Evolutionary conservation across 2,329 filamentous ascomycete genomes (phyloP), one percentile per base, ranked within the genome.

Genomic region (Trematosphaeria pertusa): DNA sequence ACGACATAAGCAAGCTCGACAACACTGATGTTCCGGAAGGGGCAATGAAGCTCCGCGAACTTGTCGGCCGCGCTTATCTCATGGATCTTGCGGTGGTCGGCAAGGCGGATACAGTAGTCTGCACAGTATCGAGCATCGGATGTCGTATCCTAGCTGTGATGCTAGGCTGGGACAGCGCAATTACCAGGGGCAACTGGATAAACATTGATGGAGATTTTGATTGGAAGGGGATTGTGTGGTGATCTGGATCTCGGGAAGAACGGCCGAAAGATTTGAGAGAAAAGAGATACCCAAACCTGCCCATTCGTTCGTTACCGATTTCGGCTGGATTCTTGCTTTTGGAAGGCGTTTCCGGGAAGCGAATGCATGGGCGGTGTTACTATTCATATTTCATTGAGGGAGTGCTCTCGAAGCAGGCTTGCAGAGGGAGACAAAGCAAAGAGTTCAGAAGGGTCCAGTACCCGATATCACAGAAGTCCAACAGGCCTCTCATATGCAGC

Each of bases 71-170:
- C n/a, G 88, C 89, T 2, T 95, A 94, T 72, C 73, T 91, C 68
- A 82, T 95, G 72, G 91, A 96, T 71, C 73, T 95, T 45, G 84
- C 87, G 0, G 87, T 95, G 18, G 75, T 95, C 34, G 83, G 85
- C 0, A 78, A 81, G 20, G 81, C 83, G 44, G 89, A 94, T 67
- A 80, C 77, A 10, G 79, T 94, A 6, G 81, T 96, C 1, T 96
- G 91, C 63, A 88, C 86, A 2, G 86, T 92, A 18, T 89, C 87
- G 58, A 83, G 86, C 52, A 69, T 73, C 12, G 76, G 69, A 3
- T 96, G 91, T 68, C 81, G 89, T 17, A 62, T 95, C 42, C 68
- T 95, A 52, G 91, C 83, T 2, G 89, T 96, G 31, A 91, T 95
- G 86, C 85, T 94, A 84, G 91, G 91, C 0, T 92, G 89, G 88